Evolutionary conservation across 805 yeast genomes (phyloP).

Genomic region (Hanseniaspora guilliermondii): DNA sequence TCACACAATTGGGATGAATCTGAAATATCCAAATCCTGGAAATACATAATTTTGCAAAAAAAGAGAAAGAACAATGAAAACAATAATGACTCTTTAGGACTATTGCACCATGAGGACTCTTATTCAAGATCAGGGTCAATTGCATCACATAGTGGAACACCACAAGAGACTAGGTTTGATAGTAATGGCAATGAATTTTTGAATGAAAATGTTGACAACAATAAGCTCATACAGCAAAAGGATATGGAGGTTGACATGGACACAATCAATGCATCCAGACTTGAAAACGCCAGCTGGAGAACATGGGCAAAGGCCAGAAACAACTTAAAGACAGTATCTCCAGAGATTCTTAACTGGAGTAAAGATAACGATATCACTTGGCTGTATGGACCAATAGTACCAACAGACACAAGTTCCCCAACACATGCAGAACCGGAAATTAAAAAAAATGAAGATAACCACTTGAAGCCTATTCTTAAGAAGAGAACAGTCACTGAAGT

Average conservation of each 20-base stretch:
- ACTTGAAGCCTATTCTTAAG: constrained; percentile 74
- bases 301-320: constrained; percentile 92
- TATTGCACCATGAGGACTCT: constrained; percentile 3
- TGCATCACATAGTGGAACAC: not conserved
- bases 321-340: constrained; percentile 67
- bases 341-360: constrained; percentile 88
- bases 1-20: constrained; percentile 93
- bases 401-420: constrained; percentile 17
- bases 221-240: not conserved
- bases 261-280: constrained; percentile 67
- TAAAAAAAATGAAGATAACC: constrained; percentile 23
- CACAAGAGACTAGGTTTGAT: not conserved
- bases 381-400: constrained; percentile 77
- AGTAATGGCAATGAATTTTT: not conserved
- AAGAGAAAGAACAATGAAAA: constrained; percentile 29
- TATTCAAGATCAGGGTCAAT: constrained; percentile 8
- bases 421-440: constrained; percentile 17
- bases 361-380: constrained; percentile 96
- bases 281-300: constrained; percentile 91
- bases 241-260: constrained; percentile 29
- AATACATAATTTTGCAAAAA: constrained; percentile 72
- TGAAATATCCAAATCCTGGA: constrained; percentile 91
- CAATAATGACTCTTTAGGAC: constrained; percentile 1
- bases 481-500: constrained; percentile 77
- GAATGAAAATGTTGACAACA: not conserved